These are phyloP conservation scores for Sextonia rubra DNA, from an alignment of 164 flowering plant genomes.

Conservation along the genomic window DNA sequence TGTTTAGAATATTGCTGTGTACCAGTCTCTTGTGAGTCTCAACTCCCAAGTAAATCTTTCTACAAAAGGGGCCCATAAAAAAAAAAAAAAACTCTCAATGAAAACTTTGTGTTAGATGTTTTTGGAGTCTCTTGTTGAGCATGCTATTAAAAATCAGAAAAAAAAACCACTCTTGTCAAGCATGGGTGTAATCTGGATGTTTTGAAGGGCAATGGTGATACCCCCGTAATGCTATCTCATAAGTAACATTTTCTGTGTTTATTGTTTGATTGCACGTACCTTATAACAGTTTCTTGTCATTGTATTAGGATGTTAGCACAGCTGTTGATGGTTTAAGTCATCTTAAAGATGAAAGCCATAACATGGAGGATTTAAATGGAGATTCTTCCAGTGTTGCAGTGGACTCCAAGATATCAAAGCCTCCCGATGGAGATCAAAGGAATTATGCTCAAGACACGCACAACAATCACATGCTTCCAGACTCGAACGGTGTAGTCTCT, in stretches of 20 bases:
- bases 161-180: background rate
- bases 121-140: too few relatives aligned
- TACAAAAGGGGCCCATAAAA: too few relatives aligned
- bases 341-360: slow-evolving; percentile 14
- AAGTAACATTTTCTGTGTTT: background rate
- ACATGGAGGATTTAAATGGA: slow-evolving; percentile 19
- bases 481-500: slow-evolving; percentile 17
- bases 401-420: slow-evolving; percentile 21
- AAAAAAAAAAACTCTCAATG: too few relatives aligned
- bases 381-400: slow-evolving; percentile 22
- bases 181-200: background rate
- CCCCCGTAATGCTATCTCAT: background rate
- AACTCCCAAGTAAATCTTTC: too few relatives aligned
- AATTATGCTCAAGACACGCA: slow-evolving; percentile 22
- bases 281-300: slow-evolving; percentile 9
- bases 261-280: background rate
- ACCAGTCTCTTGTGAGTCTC: too few relatives aligned
- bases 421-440: slow-evolving; percentile 16
- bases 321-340: slow-evolving; percentile 17
- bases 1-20: too few relatives aligned
- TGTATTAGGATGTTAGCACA: slow-evolving; percentile 18
- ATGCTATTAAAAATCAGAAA: too few relatives aligned
- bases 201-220: background rate
- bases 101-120: too few relatives aligned
- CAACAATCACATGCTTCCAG: slow-evolving; percentile 23